These are phyloP conservation scores for Oropetium thomaeum DNA, from an alignment of 176 grass and related monocot species.

Conservation along the genomic window DNA sequence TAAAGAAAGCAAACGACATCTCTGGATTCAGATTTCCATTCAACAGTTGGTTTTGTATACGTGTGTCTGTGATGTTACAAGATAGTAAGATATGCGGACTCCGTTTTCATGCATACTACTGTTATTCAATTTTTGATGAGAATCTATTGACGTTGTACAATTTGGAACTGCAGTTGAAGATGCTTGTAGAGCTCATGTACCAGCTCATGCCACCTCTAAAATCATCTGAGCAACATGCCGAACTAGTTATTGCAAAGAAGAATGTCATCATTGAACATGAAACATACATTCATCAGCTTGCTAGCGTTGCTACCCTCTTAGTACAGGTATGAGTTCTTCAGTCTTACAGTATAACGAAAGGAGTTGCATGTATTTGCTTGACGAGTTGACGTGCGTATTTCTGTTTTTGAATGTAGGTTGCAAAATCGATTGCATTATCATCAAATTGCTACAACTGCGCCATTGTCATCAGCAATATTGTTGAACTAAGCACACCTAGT, in stretches of 20 bases:
- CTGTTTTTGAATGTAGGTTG: slow-evolving; percentile 37
- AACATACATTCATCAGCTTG: slow-evolving; percentile 36
- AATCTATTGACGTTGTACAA: slow-evolving; percentile 14
- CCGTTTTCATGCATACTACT: background rate
- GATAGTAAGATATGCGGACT: slow-evolving; percentile 3
- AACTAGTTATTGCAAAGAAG: slow-evolving; percentile 39
- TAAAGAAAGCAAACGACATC: background rate
- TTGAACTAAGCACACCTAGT: slow-evolving; percentile 42
- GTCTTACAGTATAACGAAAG: background rate
- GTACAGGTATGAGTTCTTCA: slow-evolving; percentile 41
- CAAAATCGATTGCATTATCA: slow-evolving; percentile 42
- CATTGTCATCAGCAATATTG: slow-evolving; percentile 40
- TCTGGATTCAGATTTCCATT: background rate
- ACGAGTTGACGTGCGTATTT: slow-evolving; percentile 17
- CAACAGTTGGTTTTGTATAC: background rate
- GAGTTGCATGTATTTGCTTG: slow-evolving; percentile 5
- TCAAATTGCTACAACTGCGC: slow-evolving; percentile 39
- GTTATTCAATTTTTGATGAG: slow-evolving; percentile 4
- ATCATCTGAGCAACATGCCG: slow-evolving; percentile 6
- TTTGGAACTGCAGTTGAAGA: slow-evolving; percentile 38
- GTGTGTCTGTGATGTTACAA: background rate
- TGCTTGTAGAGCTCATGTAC: slow-evolving; percentile 44
- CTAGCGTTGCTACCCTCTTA: slow-evolving; percentile 33
- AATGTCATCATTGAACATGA: slow-evolving; percentile 29
- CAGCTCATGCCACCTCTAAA: slow-evolving; percentile 33